phyloP scores from a whole-genome alignment of 2,329 filamentous ascomycete genomes.

The Xylariaceae sp. region DNA sequence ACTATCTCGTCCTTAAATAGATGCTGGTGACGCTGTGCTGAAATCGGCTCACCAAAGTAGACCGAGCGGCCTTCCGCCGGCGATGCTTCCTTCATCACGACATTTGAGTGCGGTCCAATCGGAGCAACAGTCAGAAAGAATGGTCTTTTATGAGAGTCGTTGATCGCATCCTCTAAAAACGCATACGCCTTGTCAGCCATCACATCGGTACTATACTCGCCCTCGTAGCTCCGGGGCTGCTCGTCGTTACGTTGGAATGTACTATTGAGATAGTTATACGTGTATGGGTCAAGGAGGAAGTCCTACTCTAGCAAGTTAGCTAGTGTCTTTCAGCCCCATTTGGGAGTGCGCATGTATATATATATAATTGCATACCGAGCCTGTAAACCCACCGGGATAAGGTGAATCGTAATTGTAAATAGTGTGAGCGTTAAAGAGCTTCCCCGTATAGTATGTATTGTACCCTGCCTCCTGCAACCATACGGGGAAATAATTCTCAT shows the following conservation, averaged over 20 bases:
- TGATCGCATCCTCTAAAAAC: conserved; percentile 66
- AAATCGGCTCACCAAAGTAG: conserved; percentile 49
- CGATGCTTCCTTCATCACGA: conserved; percentile 47
- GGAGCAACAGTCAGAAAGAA: conserved; percentile 74
- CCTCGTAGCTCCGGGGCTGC: conserved; percentile 43
- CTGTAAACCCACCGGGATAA: conserved; percentile 36
- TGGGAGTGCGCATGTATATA: conserved; percentile 2
- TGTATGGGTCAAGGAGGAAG: conserved; percentile 68
- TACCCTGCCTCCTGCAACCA: conserved; percentile 64
- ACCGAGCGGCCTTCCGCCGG: conserved; percentile 48
- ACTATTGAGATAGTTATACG: conserved; percentile 71
- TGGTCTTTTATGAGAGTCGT: conserved; percentile 55
- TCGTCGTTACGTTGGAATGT: conserved; percentile 67
- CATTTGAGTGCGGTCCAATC: conserved; percentile 65
- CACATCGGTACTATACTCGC: conserved; percentile 58
- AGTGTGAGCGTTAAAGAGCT: conserved; percentile 61
- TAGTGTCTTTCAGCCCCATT: neutral
- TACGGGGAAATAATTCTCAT: conserved; percentile 60
- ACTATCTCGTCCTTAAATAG: conserved; percentile 66
- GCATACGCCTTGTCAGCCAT: conserved; percentile 63
- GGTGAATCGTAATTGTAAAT: conserved; percentile 50
- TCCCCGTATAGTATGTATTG: conserved; percentile 64
- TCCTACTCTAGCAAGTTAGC: conserved; percentile 30
- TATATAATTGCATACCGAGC: conserved; percentile 50
- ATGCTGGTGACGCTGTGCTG: conserved; percentile 64